Conservation (phyloP, 1,139 yeast genomes). For the Blastobotrys petasosporus region DNA sequence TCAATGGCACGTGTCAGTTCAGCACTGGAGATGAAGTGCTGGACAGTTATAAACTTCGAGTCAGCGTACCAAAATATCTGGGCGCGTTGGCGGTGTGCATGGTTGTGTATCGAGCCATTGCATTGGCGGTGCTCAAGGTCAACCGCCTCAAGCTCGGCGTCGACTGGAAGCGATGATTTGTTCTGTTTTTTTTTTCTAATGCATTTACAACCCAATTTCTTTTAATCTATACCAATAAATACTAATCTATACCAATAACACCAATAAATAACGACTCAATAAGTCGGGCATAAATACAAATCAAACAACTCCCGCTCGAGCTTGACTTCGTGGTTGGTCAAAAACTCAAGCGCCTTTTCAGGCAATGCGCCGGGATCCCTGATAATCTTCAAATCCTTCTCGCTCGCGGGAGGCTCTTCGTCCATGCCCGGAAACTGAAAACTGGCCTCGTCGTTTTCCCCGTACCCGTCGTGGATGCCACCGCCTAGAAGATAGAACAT, state of each 20-base stretch:
- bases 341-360: background rate
- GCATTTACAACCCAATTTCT: no score
- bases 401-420: background rate
- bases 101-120: constrained; percentile 35
- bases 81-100: constrained; percentile 34
- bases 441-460: background rate
- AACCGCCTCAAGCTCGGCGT: constrained; percentile 26
- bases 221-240: background rate
- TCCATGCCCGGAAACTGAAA: no score
- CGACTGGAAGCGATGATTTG: constrained; percentile 7
- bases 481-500: constrained; percentile 2
- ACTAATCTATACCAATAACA: background rate
- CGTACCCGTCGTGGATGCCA: background rate
- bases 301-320: background rate
- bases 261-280: background rate
- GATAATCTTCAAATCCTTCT: background rate
- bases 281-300: constrained; percentile 3
- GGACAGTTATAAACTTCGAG: constrained; percentile 39
- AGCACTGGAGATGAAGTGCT: constrained; percentile 47
- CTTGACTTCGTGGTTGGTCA: background rate
- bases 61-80: constrained; percentile 31
- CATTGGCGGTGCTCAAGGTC: constrained; percentile 30
- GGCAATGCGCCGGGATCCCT: constrained; percentile 5
- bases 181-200: background rate
- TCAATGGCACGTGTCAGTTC: constrained; percentile 40